Evolutionary conservation across 768 basidiomycete species (phyloP).

Genomic region (Bullera alba): DNA sequence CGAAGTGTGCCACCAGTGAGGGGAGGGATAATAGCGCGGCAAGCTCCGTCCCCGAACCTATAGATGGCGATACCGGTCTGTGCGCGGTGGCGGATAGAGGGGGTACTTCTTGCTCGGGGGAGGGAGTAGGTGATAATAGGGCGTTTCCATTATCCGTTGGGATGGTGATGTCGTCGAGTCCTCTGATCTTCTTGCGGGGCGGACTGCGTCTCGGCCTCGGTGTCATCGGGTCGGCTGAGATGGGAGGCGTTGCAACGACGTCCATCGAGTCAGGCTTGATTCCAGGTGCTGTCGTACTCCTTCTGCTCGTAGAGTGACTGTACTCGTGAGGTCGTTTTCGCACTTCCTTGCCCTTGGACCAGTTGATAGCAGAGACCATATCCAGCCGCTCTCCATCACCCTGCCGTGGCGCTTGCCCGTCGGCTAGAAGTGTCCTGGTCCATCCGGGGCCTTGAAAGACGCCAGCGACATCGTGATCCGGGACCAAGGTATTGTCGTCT

Average conservation of each 20-base stretch:
- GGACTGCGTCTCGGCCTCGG: constrained; percentile 17
- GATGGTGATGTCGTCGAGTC: constrained; percentile 18
- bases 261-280: no score
- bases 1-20: constrained; percentile 71
- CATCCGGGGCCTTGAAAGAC: constrained; percentile 8
- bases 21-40: constrained; percentile 82
- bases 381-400: constrained; percentile 4
- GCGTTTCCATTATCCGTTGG: constrained; percentile 11
- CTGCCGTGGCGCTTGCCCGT: not conserved
- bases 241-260: constrained; percentile 2
- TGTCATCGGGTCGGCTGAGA: constrained; percentile 1
- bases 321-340: constrained; percentile 23
- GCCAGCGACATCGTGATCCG: not conserved
- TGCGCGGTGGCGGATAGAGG: constrained; percentile 2
- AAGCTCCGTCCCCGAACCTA: constrained; percentile 48
- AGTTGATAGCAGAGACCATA: constrained; percentile 16
- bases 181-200: constrained; percentile 29
- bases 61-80: constrained; percentile 3
- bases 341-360: constrained; percentile 20
- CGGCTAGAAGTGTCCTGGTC: not conserved
- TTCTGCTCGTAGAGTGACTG: constrained; percentile 4
- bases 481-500: constrained; percentile 16
- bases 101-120: constrained; percentile 23
- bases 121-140: constrained; percentile 22
- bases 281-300: no score